phyloP scores from a whole-genome alignment of 208 protist species.

The Acanthamoeba polyphaga region DNA sequence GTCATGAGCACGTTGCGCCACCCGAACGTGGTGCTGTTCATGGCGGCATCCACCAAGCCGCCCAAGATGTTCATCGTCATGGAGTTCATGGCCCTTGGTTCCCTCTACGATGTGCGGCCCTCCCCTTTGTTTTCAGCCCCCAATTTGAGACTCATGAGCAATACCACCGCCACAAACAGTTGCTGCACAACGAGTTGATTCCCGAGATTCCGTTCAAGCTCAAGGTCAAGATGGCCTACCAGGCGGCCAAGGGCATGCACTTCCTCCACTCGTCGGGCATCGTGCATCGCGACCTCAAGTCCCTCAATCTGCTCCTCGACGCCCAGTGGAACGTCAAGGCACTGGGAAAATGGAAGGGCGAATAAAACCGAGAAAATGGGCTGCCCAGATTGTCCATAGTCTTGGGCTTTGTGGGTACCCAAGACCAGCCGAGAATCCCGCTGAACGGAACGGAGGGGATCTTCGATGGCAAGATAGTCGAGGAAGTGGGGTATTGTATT shows the following conservation, averaged over 20 bases:
- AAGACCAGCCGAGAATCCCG: too few relatives aligned
- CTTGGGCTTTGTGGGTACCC: too few relatives aligned
- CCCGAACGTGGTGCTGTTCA: conserved; percentile 43
- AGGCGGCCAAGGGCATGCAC: conserved; percentile 50
- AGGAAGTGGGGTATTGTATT: too few relatives aligned
- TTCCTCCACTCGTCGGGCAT: conserved; percentile 36
- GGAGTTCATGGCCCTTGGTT: conserved; percentile 27
- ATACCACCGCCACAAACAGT: neutral
- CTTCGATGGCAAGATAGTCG: too few relatives aligned
- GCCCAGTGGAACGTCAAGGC: conserved; percentile 24
- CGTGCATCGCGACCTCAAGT: conserved; percentile 44
- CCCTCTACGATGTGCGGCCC: neutral
- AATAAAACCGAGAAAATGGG: too few relatives aligned
- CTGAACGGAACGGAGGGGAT: too few relatives aligned
- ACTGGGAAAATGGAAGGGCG: too few relatives aligned
- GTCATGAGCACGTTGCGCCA: conserved; percentile 17
- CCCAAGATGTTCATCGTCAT: conserved; percentile 59
- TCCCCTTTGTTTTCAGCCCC: neutral
- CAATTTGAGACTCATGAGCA: too few relatives aligned
- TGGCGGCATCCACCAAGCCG: conserved; percentile 42
- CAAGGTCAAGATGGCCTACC: conserved; percentile 21
- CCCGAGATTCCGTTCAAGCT: conserved; percentile 13
- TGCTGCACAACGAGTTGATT: neutral
- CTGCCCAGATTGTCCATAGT: too few relatives aligned
- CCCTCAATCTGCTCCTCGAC: conserved; percentile 32